These are phyloP conservation scores for Arthrinium puccinioides DNA, from an alignment of 2,329 filamentous ascomycete genomes.

Conservation along the genomic window DNA sequence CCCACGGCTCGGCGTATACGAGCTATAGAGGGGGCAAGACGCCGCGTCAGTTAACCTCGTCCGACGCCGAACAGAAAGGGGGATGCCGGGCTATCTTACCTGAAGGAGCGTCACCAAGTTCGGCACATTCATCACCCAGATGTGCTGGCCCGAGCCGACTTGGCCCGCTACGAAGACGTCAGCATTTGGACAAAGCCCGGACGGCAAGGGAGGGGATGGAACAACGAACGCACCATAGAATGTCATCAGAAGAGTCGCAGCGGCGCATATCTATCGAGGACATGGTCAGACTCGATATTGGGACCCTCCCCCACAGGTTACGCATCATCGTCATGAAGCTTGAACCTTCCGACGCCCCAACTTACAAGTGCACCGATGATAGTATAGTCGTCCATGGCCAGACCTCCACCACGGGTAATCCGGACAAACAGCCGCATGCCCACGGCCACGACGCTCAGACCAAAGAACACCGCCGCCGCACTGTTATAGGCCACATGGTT, in stretches of 20 bases:
- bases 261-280: neutral
- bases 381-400: slow-evolving; percentile 13
- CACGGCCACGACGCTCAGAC: slow-evolving; percentile 12
- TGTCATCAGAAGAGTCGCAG: slow-evolving; percentile 12
- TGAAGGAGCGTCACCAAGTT: slow-evolving; percentile 11
- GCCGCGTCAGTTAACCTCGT: too few relatives aligned
- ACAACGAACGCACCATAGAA: slow-evolving; percentile 2
- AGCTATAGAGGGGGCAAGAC: slow-evolving; percentile 16
- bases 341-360: too few relatives aligned
- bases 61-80: too few relatives aligned
- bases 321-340: neutral
- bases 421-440: slow-evolving; percentile 12
- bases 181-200: too few relatives aligned
- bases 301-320: too few relatives aligned
- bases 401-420: slow-evolving; percentile 5
- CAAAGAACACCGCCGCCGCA: slow-evolving; percentile 12
- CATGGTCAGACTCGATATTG: neutral
- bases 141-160: slow-evolving; percentile 13
- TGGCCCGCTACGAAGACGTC: slow-evolving; percentile 6
- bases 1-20: slow-evolving; percentile 20
- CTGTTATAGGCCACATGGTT: slow-evolving; percentile 11
- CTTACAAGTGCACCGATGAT: slow-evolving; percentile 16
- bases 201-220: too few relatives aligned
- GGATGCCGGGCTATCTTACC: too few relatives aligned
- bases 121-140: slow-evolving; percentile 11